Evolutionary conservation across 1,284 basidiomycete genomes (phyloP), one percentile per base, ranked within the genome.

Genomic region (Blastosporella zonata): DNA sequence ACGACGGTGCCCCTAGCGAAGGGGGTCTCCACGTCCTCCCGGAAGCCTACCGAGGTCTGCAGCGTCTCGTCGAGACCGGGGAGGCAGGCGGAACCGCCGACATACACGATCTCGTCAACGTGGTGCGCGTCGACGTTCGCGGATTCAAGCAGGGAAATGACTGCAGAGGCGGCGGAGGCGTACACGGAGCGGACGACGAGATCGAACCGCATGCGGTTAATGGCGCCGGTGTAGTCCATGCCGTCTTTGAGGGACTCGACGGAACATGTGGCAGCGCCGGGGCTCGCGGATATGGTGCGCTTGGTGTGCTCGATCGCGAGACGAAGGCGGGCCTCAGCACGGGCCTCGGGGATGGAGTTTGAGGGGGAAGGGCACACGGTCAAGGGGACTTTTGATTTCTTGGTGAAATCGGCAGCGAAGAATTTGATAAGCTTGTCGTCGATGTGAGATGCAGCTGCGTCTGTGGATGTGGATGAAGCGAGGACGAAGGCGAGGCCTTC

Each of bases 221-320:
- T 86, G n/a, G 86, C 82, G 7, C 87, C 87, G 9, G 90, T 94
- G 63, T 90, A 94, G 71, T 99, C 97, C 47, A 91, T 66, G 8
- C 97, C 96, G 55, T 97, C 95, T 67, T 97, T 96, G 56, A 99
- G 78, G 1, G 88, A 92, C 73, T 99, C 95, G 58, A 99, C 90
- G 35, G 79, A 82, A 71, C 93, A 95, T 15, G 90, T 92, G 4
- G 95, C 95, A 3, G 90, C 86, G 35, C 90, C 88, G 12, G 88
- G 80, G 31, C 88, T 90, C 0, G 96, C 96, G 43, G 85, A 88
- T 55, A 99, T 77, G 0, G 93, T 94, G 56, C 94, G 86, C 71
- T 99, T 99, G 34, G 94, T 96, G 66, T 95, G 87, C 67, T 98
- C 95, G 52, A 97, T 83, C 15, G 95, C 93, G 44, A 98, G 84